Evolutionary conservation across 345 rosid genomes (phyloP), one percentile per base, ranked within the genome.

Genomic region (Gossypium longicalyx): DNA sequence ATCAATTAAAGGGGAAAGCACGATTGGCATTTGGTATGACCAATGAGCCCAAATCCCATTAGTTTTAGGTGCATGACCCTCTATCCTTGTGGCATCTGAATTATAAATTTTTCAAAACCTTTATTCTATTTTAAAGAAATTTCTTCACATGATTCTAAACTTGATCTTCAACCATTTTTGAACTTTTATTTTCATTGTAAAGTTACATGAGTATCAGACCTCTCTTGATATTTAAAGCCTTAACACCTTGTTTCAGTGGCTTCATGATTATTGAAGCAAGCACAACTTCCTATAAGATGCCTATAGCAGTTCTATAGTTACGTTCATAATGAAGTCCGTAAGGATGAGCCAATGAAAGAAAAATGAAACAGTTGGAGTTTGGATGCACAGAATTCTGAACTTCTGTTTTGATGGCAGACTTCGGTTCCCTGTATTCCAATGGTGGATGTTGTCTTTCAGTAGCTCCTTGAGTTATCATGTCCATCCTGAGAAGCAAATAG

Each of bases 401-500:
- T 54, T 71, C 11, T n/a, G 12, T 38, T 9, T 38, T 51, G 10
- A 17, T 22, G 23, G 19, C 23, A 17, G 41, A 29, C 22, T 71
- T 58, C 16, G 2, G 56, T 38, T 41, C 25, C 23, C 12, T 71
- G 19, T 58, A 27, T 19, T 57, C 80, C 74, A 9, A 57, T 73
- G 59, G 52, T 52, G 53, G 84, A 79, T 73, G 80, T 70, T 51
- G 79, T 63, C 75, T 86, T 81, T 20, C 86, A 58, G 27, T 22
- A 41, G 77, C 80, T 83, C 59, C 77, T 62, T 41, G 84, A 82
- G 82, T 75, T 82, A 43, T 80, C 83, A 64, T 44, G 78, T 73
- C 79, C 81, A 65, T 90, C 91, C 93, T 88, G 72, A 58, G 75
- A 80, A 57, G 22, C 3, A 9, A 68, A 38, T 51, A 22, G 20